A percentile compares a stretch with the other conserved stretches of the same genome.
Evolutionary conservation across 257 asterid species (phyloP).

Genomic region (Nemophila menziesii): DNA sequence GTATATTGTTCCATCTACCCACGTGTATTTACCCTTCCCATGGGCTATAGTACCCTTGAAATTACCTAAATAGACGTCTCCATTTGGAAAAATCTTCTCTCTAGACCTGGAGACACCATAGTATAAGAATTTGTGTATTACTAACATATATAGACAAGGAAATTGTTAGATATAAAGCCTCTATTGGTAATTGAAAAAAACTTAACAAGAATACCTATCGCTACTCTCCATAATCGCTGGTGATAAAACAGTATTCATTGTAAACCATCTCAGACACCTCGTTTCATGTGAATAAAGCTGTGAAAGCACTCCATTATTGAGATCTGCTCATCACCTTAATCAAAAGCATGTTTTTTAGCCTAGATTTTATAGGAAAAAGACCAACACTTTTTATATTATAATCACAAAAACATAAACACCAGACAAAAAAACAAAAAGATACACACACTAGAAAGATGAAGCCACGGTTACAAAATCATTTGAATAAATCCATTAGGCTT

Average conservation of each 20-base stretch:
- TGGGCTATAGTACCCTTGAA: constrained; percentile 48
- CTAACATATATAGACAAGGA: too few species aligned
- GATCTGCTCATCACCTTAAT: not conserved
- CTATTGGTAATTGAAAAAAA: not conserved
- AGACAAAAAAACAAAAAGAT: not conserved
- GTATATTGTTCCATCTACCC: constrained; percentile 79
- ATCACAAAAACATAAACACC: not conserved
- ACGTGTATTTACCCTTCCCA: constrained; percentile 71
- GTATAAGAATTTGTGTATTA: too few species aligned
- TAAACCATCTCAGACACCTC: not conserved
- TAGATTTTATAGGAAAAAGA: too few species aligned
- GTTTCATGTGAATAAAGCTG: too few species aligned
- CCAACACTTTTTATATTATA: not conserved
- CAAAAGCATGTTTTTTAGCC: not conserved
- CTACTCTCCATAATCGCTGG: constrained; percentile 1
- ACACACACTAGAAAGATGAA: not conserved
- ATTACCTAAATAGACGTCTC: constrained; percentile 61
- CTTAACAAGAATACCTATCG: not conserved
- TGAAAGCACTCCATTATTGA: not conserved
- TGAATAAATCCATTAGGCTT: not conserved
- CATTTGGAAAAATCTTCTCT: constrained; percentile 55
- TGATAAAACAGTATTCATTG: not conserved
- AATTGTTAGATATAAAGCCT: not conserved
- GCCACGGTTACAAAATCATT: not conserved
- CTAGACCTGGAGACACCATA: constrained; percentile 25